These are phyloP conservation scores for Lepidium didymum DNA, from an alignment of 345 rosid species.

Conservation along the genomic window DNA sequence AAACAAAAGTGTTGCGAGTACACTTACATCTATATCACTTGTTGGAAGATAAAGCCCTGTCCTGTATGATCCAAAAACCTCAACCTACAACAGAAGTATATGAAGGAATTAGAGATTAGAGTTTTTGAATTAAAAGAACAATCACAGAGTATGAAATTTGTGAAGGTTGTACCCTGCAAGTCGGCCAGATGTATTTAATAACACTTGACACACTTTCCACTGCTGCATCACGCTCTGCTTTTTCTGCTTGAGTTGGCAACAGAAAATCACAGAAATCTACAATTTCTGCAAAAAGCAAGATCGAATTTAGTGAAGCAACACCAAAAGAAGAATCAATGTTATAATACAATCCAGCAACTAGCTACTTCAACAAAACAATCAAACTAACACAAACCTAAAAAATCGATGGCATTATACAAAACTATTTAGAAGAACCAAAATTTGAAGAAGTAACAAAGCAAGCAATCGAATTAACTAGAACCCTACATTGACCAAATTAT, in stretches of 20 bases:
- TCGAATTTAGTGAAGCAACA: neutral
- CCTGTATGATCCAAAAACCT: constrained; percentile 79
- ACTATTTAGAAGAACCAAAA: neutral
- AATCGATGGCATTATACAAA: neutral
- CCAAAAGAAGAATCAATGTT: neutral
- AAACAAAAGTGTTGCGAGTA: neutral
- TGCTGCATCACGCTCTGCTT: constrained; percentile 53
- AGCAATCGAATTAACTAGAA: neutral
- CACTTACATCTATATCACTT: constrained; percentile 92
- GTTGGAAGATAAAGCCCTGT: constrained; percentile 92
- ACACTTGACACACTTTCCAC: constrained; percentile 53
- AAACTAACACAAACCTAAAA: neutral
- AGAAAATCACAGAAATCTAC: constrained; percentile 81
- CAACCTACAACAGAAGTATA: constrained; percentile 44
- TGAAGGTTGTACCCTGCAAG: constrained; percentile 45
- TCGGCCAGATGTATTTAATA: constrained; percentile 88
- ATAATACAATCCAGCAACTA: neutral
- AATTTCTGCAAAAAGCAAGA: constrained; percentile 47
- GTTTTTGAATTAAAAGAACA: neutral
- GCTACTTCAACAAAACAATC: neutral
- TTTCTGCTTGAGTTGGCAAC: constrained; percentile 73
- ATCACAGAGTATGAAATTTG: neutral
- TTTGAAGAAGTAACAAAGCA: neutral
- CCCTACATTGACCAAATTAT: neutral
- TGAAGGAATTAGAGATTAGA: neutral